Evolutionary conservation across 2,329 filamentous ascomycete species (phyloP).

Genomic region (Harringtonia aguacate): DNA sequence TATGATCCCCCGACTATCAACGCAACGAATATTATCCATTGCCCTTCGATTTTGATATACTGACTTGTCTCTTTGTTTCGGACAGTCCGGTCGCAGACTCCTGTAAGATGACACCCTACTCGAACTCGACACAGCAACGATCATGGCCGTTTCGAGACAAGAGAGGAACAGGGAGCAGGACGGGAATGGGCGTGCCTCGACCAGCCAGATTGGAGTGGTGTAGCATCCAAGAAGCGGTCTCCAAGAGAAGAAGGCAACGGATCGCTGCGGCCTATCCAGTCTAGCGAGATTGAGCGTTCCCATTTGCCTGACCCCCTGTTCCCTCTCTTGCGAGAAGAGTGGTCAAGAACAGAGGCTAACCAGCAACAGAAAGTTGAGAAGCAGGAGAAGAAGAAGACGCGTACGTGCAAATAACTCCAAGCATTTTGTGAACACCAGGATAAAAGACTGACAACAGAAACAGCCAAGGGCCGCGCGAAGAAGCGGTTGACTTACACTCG

Average conservation of each 20-base stretch:
- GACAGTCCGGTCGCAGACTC: conserved; percentile 14
- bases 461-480: conserved; percentile 85
- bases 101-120: conserved; percentile 8
- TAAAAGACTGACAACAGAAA: conserved; percentile 1
- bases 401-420: conserved; percentile 1
- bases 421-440: neutral
- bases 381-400: conserved; percentile 94
- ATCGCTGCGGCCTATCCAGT: too few species aligned
- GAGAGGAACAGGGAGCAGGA: too few species aligned
- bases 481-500: conserved; percentile 95
- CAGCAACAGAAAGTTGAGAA: conserved; percentile 39
- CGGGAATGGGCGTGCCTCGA: too few species aligned
- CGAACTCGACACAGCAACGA: neutral
- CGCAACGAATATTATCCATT: neutral
- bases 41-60: neutral
- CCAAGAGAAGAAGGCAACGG: too few species aligned
- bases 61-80: neutral
- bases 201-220: too few species aligned
- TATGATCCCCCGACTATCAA: conserved; percentile 44
- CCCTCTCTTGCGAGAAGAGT: neutral
- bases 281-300: too few species aligned
- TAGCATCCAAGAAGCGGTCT: too few species aligned
- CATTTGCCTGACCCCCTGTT: neutral
- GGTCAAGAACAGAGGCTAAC: neutral
- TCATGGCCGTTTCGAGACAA: neutral